Evolutionary conservation across 108 stramenopile genomes (phyloP).

Genomic region (Skeletonema potamos): DNA sequence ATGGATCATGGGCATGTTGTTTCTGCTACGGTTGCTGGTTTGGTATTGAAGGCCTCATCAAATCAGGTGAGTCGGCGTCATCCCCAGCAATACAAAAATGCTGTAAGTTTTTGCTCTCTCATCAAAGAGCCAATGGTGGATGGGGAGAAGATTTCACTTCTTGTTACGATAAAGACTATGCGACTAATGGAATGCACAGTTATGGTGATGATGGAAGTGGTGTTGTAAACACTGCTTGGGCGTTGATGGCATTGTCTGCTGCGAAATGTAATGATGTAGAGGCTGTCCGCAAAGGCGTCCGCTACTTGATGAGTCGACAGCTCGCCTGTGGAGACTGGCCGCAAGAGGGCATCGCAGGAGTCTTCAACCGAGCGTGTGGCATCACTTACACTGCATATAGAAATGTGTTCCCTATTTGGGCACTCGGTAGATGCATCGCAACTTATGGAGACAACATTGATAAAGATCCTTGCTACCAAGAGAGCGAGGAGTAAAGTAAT

Average conservation of each 20-base stretch:
- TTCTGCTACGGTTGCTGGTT: conserved; percentile 97
- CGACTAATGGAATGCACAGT: conserved; percentile 81
- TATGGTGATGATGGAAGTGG: conserved; percentile 92
- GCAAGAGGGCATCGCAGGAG: conserved; percentile 98
- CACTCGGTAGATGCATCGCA: conserved; percentile 87
- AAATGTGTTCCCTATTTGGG: conserved; percentile 99
- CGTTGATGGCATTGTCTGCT: conserved; percentile 87
- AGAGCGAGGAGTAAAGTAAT: neutral
- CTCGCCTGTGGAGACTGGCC: conserved; percentile 96
- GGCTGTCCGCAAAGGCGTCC: conserved; percentile 77
- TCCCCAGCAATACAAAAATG: conserved; percentile 61
- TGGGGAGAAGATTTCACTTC: conserved; percentile 99
- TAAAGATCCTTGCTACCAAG: neutral
- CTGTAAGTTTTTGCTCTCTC: conserved; percentile 65
- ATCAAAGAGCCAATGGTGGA: conserved; percentile 94
- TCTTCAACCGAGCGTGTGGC: conserved; percentile 97
- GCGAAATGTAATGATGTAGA: conserved; percentile 81
- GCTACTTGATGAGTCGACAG: conserved; percentile 86
- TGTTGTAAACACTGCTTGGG: conserved; percentile 98
- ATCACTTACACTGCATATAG: conserved; percentile 99
- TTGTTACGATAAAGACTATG: conserved; percentile 96
- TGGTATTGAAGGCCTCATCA: conserved; percentile 91
- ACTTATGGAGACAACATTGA: conserved; percentile 61
- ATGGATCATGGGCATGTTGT: conserved; percentile 96
- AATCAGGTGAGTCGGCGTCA: conserved; percentile 67